phyloP scores from a whole-genome alignment of 495 filamentous ascomycete species.

The Penicillium daleae region DNA sequence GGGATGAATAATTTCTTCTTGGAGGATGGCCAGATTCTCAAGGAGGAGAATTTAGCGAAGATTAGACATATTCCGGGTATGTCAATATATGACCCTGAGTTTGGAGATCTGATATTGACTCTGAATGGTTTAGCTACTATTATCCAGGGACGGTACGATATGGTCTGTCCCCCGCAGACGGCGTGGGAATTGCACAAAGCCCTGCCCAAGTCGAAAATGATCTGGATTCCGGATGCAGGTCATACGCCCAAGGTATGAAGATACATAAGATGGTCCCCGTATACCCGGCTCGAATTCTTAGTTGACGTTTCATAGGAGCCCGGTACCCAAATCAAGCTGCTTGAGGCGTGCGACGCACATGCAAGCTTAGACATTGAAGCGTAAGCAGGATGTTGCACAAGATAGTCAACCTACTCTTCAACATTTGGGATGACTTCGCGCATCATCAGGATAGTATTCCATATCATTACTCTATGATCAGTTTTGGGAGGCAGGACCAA shows the following conservation, averaged over 20 bases:
- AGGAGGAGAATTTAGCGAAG: constrained; percentile 34
- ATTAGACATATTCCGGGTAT: constrained; percentile 46
- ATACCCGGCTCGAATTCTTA: neutral
- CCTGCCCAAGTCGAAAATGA: constrained; percentile 39
- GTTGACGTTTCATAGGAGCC: constrained; percentile 19
- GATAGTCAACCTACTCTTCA: neutral
- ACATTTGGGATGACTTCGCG: neutral
- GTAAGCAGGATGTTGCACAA: neutral
- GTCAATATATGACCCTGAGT: neutral
- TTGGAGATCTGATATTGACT: neutral
- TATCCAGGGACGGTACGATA: constrained; percentile 50
- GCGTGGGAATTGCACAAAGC: constrained; percentile 48
- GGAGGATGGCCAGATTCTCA: constrained; percentile 42
- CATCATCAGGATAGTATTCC: no score
- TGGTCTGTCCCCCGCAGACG: constrained; percentile 44
- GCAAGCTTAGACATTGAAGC: neutral
- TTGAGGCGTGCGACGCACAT: constrained; percentile 25
- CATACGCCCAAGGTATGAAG: constrained; percentile 33
- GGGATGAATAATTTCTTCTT: constrained; percentile 43
- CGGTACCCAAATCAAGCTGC: constrained; percentile 20
- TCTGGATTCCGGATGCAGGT: constrained; percentile 39
- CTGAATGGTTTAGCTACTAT: constrained; percentile 27
- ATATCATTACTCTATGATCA: no score
- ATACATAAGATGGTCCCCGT: neutral
- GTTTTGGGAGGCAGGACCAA: no score